Conservation (phyloP, 2,329 filamentous ascomycete genomes). For the Colletotrichum spaethianum region DNA sequence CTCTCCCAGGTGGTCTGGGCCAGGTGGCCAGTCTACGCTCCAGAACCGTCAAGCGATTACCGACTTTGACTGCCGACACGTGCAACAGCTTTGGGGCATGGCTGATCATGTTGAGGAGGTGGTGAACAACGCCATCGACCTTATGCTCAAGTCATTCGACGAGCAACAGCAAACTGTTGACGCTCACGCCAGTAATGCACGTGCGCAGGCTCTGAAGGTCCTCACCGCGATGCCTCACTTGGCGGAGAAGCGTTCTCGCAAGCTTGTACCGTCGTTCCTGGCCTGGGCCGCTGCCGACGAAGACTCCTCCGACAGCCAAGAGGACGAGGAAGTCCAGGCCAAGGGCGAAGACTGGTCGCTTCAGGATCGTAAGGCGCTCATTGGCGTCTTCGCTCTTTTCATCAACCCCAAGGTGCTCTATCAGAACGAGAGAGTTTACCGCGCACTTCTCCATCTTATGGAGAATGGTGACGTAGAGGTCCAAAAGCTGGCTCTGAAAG, state of each 20-base stretch:
- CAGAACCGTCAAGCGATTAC: constrained; percentile 63
- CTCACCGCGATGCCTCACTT: constrained; percentile 80
- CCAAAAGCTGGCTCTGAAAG: constrained; percentile 87
- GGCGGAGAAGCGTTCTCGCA: constrained; percentile 88
- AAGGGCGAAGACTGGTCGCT: constrained; percentile 73
- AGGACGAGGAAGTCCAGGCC: constrained; percentile 59
- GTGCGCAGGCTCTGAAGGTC: constrained; percentile 85
- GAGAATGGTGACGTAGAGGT: constrained; percentile 92
- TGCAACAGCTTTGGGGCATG: constrained; percentile 70
- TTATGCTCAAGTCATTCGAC: constrained; percentile 76
- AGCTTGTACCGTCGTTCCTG: constrained; percentile 88
- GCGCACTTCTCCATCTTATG: constrained; percentile 80
- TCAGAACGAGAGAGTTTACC: constrained; percentile 81
- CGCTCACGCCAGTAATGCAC: constrained; percentile 68
- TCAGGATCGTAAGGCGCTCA: constrained; percentile 86
- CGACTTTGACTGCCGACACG: constrained; percentile 89
- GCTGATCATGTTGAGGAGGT: constrained; percentile 67
- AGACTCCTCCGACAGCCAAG: constrained; percentile 54
- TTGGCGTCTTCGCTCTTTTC: constrained; percentile 88
- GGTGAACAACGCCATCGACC: constrained; percentile 66
- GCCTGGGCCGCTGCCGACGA: constrained; percentile 78
- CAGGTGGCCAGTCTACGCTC: constrained; percentile 49
- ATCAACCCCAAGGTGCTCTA: constrained; percentile 88
- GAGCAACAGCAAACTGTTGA: constrained; percentile 70
- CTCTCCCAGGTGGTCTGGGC: constrained; percentile 68